Conservation (phyloP, 108 stramenopile genomes). For the Fragilaria crotonensis region DNA sequence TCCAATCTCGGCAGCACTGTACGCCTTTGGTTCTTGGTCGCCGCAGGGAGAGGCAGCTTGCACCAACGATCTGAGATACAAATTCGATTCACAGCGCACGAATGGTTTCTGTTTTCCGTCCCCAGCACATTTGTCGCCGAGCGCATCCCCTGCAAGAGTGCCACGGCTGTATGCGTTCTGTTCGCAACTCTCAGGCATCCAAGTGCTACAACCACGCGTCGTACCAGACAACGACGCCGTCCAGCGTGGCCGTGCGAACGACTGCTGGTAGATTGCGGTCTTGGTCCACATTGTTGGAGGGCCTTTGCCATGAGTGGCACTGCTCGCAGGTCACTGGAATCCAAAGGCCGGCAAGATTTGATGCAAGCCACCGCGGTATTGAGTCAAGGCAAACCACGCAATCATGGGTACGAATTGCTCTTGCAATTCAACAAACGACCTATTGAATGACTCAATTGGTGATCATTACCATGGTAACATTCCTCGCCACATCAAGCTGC, state of each 20-base stretch:
- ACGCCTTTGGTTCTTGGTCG: conserved; percentile 31
- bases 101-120: conserved; percentile 22
- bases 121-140: conserved; percentile 29
- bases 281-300: too few species aligned
- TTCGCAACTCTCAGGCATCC: conserved; percentile 86
- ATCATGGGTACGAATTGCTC: too few species aligned
- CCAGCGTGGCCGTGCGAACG: neutral
- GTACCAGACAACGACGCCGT: conserved; percentile 33
- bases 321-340: too few species aligned
- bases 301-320: too few species aligned
- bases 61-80: conserved; percentile 71
- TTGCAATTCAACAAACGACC: too few species aligned
- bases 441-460: too few species aligned
- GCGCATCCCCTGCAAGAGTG: conserved; percentile 73
- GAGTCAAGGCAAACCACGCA: too few species aligned
- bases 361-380: too few species aligned
- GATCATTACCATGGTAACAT: too few species aligned
- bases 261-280: conserved; percentile 35
- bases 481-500: too few species aligned
- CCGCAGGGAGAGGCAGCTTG: conserved; percentile 5
- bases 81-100: too few species aligned
- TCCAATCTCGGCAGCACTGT: conserved; percentile 83
- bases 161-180: conserved; percentile 84
- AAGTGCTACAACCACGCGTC: conserved; percentile 58
- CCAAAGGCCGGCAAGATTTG: too few species aligned